Evolutionary conservation across 2,329 filamentous ascomycete genomes (phyloP).

Genomic region (Ophiosphaerella korrae): DNA sequence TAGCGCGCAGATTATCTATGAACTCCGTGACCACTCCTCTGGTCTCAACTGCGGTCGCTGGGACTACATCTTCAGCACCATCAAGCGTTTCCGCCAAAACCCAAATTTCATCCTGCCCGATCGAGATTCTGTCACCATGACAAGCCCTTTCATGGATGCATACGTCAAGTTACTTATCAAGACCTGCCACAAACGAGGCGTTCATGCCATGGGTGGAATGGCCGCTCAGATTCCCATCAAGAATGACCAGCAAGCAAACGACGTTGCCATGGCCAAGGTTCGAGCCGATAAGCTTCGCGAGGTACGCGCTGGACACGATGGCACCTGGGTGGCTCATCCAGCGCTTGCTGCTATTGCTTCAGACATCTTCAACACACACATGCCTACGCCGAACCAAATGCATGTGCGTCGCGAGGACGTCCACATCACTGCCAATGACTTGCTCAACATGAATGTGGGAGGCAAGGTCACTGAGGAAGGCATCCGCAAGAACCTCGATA

Average conservation of each 20-base stretch:
- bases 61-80: slow-evolving; percentile 99
- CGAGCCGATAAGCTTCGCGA: slow-evolving; percentile 96
- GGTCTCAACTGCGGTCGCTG: slow-evolving; percentile 98
- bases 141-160: slow-evolving; percentile 95
- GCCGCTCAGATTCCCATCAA: slow-evolving; percentile 99
- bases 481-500: slow-evolving; percentile 96
- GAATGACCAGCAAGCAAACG: slow-evolving; percentile 87
- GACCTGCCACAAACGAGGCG: slow-evolving; percentile 93
- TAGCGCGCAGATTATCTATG: slow-evolving; percentile 80
- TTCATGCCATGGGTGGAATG: slow-evolving; percentile 99
- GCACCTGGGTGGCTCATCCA: slow-evolving; percentile 96
- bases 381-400: slow-evolving; percentile 98
- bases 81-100: slow-evolving; percentile 99
- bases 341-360: slow-evolving; percentile 85
- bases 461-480: slow-evolving; percentile 90
- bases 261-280: slow-evolving; percentile 90
- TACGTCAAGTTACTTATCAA: slow-evolving; percentile 98
- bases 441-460: slow-evolving; percentile 97
- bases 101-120: slow-evolving; percentile 91
- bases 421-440: slow-evolving; percentile 80
- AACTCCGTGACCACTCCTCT: slow-evolving; percentile 93
- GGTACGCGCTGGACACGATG: slow-evolving; percentile 92
- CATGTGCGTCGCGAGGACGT: slow-evolving; percentile 91
- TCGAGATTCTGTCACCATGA: slow-evolving; percentile 92
- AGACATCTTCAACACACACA: slow-evolving; percentile 96